A percentile compares a stretch with the other conserved stretches of the same genome.
Evolutionary conservation across 306 rosid genomes (phyloP).

Genomic region (Gynostemma pentaphyllum): DNA sequence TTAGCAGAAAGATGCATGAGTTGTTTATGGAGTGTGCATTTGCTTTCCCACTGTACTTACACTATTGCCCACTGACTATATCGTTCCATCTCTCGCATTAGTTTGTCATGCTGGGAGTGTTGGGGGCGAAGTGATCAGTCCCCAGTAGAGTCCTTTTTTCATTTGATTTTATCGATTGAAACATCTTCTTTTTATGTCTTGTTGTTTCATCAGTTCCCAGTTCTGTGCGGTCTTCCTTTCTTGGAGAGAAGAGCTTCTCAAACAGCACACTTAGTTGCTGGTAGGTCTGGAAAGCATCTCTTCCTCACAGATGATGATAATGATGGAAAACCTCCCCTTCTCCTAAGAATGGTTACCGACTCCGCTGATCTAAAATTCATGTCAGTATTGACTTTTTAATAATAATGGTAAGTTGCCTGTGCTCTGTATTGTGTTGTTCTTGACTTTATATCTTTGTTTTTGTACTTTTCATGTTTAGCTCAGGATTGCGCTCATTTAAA

Average conservation of each 20-base stretch:
- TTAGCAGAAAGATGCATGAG: background rate
- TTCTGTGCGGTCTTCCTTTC: conserved; percentile 87
- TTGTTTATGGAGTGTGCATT: background rate
- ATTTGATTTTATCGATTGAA: background rate
- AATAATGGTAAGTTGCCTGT: conserved; percentile 11
- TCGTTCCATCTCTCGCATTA: background rate
- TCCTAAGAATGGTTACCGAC: conserved; percentile 74
- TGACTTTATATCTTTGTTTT: conserved; percentile 7
- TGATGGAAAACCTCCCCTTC: conserved; percentile 69
- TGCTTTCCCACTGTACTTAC: background rate
- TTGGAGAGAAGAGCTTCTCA: conserved; percentile 86
- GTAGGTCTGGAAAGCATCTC: conserved; percentile 94
- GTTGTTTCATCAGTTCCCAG: conserved; percentile 48
- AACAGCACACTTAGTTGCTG: conserved; percentile 86
- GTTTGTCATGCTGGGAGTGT: too few relatives aligned
- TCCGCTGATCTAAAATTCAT: conserved; percentile 70
- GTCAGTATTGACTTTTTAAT: conserved; percentile 36
- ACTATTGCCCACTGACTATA: background rate
- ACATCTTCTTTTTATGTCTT: background rate
- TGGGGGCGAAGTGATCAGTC: too few relatives aligned
- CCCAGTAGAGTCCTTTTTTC: background rate
- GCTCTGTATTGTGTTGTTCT: conserved; percentile 2
- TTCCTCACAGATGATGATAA: conserved; percentile 69
- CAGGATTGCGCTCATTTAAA: conserved; percentile 66
- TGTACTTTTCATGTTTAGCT: conserved; percentile 37